Evolutionary conservation across 441 rosid genomes (phyloP).

Genomic region (Dalechampia spathulata): DNA sequence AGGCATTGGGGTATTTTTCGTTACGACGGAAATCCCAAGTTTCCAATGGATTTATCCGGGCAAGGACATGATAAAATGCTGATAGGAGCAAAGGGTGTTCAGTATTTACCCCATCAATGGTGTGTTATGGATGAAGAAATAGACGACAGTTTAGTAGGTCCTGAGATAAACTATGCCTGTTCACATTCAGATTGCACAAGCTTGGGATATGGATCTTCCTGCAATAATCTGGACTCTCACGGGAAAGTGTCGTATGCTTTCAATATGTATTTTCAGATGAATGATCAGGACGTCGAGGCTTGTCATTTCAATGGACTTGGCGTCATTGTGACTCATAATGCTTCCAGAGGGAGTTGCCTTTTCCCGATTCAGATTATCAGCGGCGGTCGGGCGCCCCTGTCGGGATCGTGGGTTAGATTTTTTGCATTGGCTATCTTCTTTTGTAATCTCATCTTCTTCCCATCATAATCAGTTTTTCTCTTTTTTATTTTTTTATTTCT

Average conservation of each 20-base stretch:
- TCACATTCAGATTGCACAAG: constrained; percentile 47
- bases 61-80: constrained; percentile 40
- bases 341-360: constrained; percentile 30
- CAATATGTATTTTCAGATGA: constrained; percentile 56
- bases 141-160: constrained; percentile 8
- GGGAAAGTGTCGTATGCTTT: constrained; percentile 62
- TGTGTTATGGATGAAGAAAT: constrained; percentile 34
- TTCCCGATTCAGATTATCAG: constrained; percentile 51
- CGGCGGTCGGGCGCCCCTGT: constrained; percentile 20
- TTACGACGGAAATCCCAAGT: constrained; percentile 74
- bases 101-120: constrained; percentile 58
- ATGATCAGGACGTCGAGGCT: constrained; percentile 44
- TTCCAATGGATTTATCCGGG: constrained; percentile 59
- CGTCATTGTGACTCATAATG: constrained; percentile 28
- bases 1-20: constrained; percentile 84
- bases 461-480: too few species aligned
- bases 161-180: constrained; percentile 45
- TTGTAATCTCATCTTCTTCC: too few species aligned
- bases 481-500: too few species aligned
- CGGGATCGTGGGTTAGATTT: too few species aligned
- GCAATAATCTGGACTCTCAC: constrained; percentile 25
- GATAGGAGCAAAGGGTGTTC: constrained; percentile 53
- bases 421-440: too few species aligned
- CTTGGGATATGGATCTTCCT: constrained; percentile 32
- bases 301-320: constrained; percentile 67